Conservation (phyloP, 1,139 yeast genomes). For the Yamadazyma atlantica region DNA sequence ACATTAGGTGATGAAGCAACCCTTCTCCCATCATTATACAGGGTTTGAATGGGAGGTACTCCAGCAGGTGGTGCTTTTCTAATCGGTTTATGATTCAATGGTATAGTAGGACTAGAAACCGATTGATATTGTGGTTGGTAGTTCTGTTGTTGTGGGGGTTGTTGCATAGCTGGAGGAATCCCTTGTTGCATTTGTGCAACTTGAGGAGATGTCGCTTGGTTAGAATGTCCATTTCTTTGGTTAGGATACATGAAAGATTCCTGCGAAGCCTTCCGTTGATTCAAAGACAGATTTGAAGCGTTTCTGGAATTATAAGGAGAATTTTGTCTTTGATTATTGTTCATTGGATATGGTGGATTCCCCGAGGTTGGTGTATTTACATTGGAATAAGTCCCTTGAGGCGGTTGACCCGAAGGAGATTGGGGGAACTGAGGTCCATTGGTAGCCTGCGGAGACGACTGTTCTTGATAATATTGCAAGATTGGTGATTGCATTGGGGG, state of each 20-base stretch:
- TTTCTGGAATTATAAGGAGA: constrained; percentile 7
- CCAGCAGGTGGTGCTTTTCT: constrained; percentile 13
- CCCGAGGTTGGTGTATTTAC: neutral
- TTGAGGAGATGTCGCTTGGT: too few relatives aligned
- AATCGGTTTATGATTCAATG: constrained; percentile 4
- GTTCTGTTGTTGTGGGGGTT: constrained; percentile 8
- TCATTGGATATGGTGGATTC: constrained; percentile 4
- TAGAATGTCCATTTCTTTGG: constrained; percentile 4
- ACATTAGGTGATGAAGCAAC: constrained; percentile 27
- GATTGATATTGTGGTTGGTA: constrained; percentile 5
- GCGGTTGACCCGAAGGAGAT: constrained; percentile 1
- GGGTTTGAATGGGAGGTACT: constrained; percentile 22
- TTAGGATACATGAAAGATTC: constrained; percentile 6
- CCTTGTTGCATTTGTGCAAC: too few relatives aligned
- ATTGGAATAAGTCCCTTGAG: neutral
- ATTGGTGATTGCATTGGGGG: constrained; percentile 8
- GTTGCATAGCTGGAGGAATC: constrained; percentile 8
- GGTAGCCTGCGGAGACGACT: neutral
- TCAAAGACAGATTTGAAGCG: constrained; percentile 14
- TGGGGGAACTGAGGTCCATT: constrained; percentile 2
- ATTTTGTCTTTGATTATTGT: constrained; percentile 3
- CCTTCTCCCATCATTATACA: constrained; percentile 18
- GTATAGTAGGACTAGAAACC: constrained; percentile 1
- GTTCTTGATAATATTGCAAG: constrained; percentile 9
- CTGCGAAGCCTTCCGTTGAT: constrained; percentile 8